These are phyloP conservation scores for Telfairia occidentalis DNA, from an alignment of 331 rosid genomes.

Conservation along the genomic window DNA sequence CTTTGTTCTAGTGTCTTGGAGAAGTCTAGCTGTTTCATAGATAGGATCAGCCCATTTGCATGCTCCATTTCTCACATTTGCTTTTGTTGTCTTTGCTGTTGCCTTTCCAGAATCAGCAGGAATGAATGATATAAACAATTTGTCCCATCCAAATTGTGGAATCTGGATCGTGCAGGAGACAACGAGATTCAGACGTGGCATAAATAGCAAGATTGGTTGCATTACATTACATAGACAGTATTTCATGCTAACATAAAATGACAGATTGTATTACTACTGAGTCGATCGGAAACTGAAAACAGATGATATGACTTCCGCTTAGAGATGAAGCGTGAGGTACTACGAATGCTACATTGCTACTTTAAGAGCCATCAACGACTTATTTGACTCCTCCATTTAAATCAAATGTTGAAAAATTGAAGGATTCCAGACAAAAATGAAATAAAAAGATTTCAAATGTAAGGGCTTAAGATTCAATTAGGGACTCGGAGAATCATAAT, in stretches of 20 bases:
- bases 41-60: slow-evolving; percentile 99
- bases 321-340: too few relatives aligned
- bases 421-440: too few relatives aligned
- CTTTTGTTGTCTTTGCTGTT: slow-evolving; percentile 85
- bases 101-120: slow-evolving; percentile 86
- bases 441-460: background rate
- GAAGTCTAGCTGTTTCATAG: slow-evolving; percentile 92
- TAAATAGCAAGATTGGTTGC: slow-evolving; percentile 10
- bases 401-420: too few relatives aligned
- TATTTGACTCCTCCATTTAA: too few relatives aligned
- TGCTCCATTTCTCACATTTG: slow-evolving; percentile 91
- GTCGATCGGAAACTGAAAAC: background rate
- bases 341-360: too few relatives aligned
- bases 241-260: background rate
- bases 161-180: slow-evolving; percentile 43
- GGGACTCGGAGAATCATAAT: background rate
- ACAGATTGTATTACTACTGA: background rate
- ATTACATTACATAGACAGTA: background rate
- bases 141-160: slow-evolving; percentile 98
- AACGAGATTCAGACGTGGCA: slow-evolving; percentile 19
- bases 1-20: slow-evolving; percentile 78
- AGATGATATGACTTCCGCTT: too few relatives aligned
- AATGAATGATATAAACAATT: slow-evolving; percentile 68
- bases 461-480: background rate
- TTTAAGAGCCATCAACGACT: too few relatives aligned